Conservation (phyloP, 2,329 filamentous ascomycete species). For the Blastomyces silverae region DNA sequence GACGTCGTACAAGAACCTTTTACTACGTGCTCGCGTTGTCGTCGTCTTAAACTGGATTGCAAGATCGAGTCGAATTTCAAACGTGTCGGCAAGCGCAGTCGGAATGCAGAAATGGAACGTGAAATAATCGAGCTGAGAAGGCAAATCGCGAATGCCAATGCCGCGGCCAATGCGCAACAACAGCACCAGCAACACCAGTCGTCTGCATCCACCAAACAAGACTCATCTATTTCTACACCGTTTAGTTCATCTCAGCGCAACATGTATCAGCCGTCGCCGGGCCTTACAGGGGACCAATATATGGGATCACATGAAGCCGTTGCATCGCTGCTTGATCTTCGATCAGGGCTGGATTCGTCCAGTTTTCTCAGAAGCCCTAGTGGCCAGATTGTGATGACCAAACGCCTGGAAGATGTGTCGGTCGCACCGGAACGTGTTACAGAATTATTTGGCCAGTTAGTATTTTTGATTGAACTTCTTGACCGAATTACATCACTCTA, state of each 20-base stretch:
- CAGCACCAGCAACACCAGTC: slow-evolving; percentile 26
- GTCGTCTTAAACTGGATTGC: slow-evolving; percentile 56
- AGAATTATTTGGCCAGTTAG: slow-evolving; percentile 43
- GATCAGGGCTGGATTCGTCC: slow-evolving; percentile 42
- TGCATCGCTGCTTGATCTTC: slow-evolving; percentile 45
- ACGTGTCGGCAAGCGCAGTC: slow-evolving; percentile 58
- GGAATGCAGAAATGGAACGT: slow-evolving; percentile 59
- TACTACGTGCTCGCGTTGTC: slow-evolving; percentile 55
- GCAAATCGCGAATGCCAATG: slow-evolving; percentile 39
- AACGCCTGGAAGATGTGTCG: slow-evolving; percentile 49
- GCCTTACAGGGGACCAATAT: slow-evolving; percentile 35
- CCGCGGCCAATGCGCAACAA: slow-evolving; percentile 24
- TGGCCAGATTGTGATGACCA: slow-evolving; percentile 38
- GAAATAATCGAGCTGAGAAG: slow-evolving; percentile 48
- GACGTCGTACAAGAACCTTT: slow-evolving; percentile 61
- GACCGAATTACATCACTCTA: slow-evolving; percentile 2
- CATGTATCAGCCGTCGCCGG: slow-evolving; percentile 25
- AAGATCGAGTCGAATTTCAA: slow-evolving; percentile 65
- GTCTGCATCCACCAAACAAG: slow-evolving; percentile 32
- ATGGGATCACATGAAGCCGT: slow-evolving; percentile 47
- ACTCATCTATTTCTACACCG: slow-evolving; percentile 29
- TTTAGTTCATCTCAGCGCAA: slow-evolving; percentile 16
- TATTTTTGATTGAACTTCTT: slow-evolving; percentile 6
- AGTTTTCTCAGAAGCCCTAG: slow-evolving; percentile 45
- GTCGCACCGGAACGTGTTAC: slow-evolving; percentile 39